Evolutionary conservation across 1,284 basidiomycete genomes (phyloP).

Genomic region (Apiotrichum mycotoxinovorans): DNA sequence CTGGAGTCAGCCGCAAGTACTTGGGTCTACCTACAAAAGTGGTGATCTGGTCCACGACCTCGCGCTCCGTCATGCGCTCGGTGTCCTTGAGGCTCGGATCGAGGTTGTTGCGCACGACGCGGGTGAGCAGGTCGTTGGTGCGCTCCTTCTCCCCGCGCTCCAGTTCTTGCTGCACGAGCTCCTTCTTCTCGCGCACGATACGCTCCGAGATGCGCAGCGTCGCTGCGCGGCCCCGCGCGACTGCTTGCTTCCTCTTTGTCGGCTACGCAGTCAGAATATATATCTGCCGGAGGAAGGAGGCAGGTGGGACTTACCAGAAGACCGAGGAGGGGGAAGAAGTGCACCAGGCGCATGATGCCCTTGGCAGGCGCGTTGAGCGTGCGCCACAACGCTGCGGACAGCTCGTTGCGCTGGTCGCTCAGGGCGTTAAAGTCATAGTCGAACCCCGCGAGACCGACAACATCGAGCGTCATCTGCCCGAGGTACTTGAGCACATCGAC

Average conservation of each 20-base stretch:
- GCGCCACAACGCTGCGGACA: slow-evolving; percentile 31
- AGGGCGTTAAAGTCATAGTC: slow-evolving; percentile 55
- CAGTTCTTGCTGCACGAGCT: slow-evolving; percentile 18
- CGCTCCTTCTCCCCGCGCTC: slow-evolving; percentile 52
- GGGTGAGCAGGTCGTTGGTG: slow-evolving; percentile 42
- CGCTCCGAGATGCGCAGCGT: not conserved
- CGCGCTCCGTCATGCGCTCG: slow-evolving; percentile 60
- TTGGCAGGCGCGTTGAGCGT: slow-evolving; percentile 43
- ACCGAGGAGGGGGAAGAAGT: slow-evolving; percentile 59
- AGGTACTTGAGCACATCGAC: slow-evolving; percentile 61
- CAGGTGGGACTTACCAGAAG: slow-evolving; percentile 32
- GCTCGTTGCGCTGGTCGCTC: slow-evolving; percentile 22
- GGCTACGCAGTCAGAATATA: not conserved
- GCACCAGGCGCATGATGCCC: slow-evolving; percentile 57
- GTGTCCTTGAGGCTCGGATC: slow-evolving; percentile 53
- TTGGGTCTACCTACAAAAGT: slow-evolving; percentile 54
- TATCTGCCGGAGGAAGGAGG: too few relatives aligned
- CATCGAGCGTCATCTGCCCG: slow-evolving; percentile 61
- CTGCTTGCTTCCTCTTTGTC: not conserved
- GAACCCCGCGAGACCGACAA: slow-evolving; percentile 65
- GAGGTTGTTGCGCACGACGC: slow-evolving; percentile 63
- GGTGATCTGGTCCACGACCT: slow-evolving; percentile 70
- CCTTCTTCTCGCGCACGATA: not conserved
- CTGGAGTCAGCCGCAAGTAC: not conserved
- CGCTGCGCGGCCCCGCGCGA: not conserved